Conservation (phyloP, 306 rosid species). For the Oemleria cerasiformis region DNA sequence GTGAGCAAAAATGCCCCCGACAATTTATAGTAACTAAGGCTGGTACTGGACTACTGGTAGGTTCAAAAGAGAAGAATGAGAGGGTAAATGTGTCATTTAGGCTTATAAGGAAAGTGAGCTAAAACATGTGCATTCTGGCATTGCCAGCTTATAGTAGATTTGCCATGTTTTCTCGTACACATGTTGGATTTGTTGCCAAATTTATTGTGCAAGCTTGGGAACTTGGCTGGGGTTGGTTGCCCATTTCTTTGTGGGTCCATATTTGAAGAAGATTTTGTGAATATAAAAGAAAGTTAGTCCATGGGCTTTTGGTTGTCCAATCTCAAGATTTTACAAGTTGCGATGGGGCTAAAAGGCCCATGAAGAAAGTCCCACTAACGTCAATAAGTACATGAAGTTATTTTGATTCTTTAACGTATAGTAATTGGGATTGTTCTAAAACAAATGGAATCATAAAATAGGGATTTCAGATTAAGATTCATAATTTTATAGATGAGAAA, state of each 20-base stretch:
- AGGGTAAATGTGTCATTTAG: conserved; percentile 13
- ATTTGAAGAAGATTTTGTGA: too few relatives aligned
- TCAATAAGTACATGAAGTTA: too few relatives aligned
- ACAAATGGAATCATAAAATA: too few relatives aligned
- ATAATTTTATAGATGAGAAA: too few relatives aligned
- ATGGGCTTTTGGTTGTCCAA: neutral
- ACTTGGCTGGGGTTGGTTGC: neutral
- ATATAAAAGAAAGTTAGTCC: neutral
- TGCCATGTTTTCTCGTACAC: neutral
- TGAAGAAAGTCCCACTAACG: too few relatives aligned
- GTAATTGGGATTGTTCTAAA: too few relatives aligned
- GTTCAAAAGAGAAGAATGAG: conserved; percentile 8
- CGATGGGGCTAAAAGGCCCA: conserved; percentile 10
- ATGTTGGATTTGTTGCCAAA: neutral
- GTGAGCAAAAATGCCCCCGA: too few relatives aligned
- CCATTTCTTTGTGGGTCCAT: conserved; percentile 5
- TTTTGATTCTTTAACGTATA: too few relatives aligned
- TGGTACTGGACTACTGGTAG: neutral
- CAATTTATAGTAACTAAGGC: too few relatives aligned
- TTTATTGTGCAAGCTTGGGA: neutral
- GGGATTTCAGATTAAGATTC: too few relatives aligned
- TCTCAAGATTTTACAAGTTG: neutral
- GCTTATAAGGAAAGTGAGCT: neutral
- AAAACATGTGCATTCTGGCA: neutral
- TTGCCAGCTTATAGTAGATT: neutral